Base-by-base conservation (phyloP, 2,329 filamentous ascomycete genomes). In the Penicillium sp. region DNA sequence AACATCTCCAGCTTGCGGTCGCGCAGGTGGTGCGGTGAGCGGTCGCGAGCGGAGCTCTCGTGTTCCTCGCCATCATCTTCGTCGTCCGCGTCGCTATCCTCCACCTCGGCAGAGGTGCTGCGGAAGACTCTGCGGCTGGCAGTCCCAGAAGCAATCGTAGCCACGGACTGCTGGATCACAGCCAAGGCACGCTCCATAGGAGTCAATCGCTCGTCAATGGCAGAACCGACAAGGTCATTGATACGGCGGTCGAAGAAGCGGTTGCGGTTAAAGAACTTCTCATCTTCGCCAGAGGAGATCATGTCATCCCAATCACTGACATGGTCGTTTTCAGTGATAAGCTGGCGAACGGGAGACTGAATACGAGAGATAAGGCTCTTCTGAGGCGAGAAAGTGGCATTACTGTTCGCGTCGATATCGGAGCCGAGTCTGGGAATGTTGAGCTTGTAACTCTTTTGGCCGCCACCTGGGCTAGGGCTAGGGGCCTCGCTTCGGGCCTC, bases 231-330 rank as follows among this genome's bases (percentile, higher is more conserved):
- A 64, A 98, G 79, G 53, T 92, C 87, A 72, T 96, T 92, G 63
- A 99, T 91, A 71, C 91, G 92, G 49, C 87, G 89, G 71, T 98
- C 92, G 70, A 98, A 97, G 83, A 96, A 98, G 49, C 87, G 85
- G 63, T 90, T 91, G 50, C 92, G 87, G 55, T 88, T 87, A 64
- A 90, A 87, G 57, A 98, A 81, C 76, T 96, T 96, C 53, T 87
- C 86, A 59, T 96, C 91, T 69, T 96, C 91, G 37, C 89, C 88
- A 17, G 91, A 90, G 10, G 90, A 89, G 62, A 97, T 88, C 49
- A 89, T 87, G 71, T 90, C 90, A 70, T 96, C 92, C 95, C 95
- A 99, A 74, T 98, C 94, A 72, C 93, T 97, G 60, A 88, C 85
- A 25, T 89, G 87, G 15, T 88, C 80, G 37, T 77, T 76, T 25